These are phyloP conservation scores for Aureobasidium sp. DNA, from an alignment of 2,329 filamentous ascomycete genomes.

Conservation along the genomic window DNA sequence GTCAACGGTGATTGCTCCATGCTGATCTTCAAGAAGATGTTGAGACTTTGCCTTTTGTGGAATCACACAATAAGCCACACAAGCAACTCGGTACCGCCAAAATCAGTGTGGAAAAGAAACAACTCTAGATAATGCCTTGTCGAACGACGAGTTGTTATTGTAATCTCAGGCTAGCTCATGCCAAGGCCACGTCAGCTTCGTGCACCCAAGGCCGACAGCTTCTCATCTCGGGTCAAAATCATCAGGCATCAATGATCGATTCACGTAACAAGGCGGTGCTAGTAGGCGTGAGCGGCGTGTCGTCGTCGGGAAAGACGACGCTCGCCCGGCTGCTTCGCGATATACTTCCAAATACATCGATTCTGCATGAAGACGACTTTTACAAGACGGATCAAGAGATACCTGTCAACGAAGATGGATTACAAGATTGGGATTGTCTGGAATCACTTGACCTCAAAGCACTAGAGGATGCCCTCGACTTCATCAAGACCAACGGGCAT, in stretches of 20 bases:
- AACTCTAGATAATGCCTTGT: not conserved
- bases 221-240: not conserved
- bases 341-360: constrained; percentile 66
- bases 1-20: constrained; percentile 93
- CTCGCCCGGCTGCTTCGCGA: constrained; percentile 76
- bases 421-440: constrained; percentile 89
- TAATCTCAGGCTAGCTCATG: constrained; percentile 12
- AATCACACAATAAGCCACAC: not conserved
- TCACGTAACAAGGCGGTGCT: constrained; percentile 45
- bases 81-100: not conserved
- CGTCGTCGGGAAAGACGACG: constrained; percentile 92
- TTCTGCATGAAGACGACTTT: constrained; percentile 95
- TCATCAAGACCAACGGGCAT: constrained; percentile 63
- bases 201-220: constrained; percentile 3
- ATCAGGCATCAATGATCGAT: constrained; percentile 14
- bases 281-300: constrained; percentile 80
- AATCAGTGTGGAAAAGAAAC: not conserved
- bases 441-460: constrained; percentile 66
- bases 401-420: constrained; percentile 40
- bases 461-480: constrained; percentile 59
- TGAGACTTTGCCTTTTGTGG: not conserved
- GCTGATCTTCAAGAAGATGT: not conserved
- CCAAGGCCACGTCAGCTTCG: constrained; percentile 14
- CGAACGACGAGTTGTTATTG: constrained; percentile 9
- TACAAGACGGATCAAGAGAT: constrained; percentile 73